phyloP scores from a whole-genome alignment of 345 rosid species.

The Theobroma cacao region DNA sequence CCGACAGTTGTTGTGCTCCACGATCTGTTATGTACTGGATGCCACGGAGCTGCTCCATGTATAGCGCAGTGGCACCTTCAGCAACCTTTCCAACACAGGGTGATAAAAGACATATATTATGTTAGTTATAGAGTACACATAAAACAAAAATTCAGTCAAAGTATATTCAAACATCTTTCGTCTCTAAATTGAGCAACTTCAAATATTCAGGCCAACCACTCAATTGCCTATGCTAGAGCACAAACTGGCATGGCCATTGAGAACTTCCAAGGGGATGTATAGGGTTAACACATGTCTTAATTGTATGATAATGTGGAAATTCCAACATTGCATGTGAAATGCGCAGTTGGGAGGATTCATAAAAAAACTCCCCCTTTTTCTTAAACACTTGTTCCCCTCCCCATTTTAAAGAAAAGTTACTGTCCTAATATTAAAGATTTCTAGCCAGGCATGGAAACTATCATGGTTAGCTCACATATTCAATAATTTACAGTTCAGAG shows the following conservation, averaged over 20 bases:
- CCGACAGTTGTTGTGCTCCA: constrained; percentile 90
- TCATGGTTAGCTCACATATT: background rate
- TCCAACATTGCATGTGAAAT: too few relatives aligned
- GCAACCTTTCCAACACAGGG: constrained; percentile 55
- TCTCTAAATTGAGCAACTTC: too few relatives aligned
- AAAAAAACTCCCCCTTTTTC: too few relatives aligned
- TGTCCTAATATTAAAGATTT: background rate
- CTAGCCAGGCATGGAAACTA: background rate
- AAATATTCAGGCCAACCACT: too few relatives aligned
- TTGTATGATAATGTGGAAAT: too few relatives aligned
- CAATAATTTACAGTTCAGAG: background rate
- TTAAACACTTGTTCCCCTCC: background rate
- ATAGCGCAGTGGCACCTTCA: constrained; percentile 89
- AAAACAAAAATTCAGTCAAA: background rate
- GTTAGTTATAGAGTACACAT: background rate
- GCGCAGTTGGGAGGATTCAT: too few relatives aligned
- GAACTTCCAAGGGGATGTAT: too few relatives aligned
- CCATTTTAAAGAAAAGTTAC: too few relatives aligned
- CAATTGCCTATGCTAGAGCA: too few relatives aligned
- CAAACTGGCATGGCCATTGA: too few relatives aligned
- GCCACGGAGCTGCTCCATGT: constrained; percentile 92
- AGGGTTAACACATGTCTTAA: too few relatives aligned
- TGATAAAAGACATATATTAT: background rate
- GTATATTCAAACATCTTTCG: background rate
- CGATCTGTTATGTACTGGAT: constrained; percentile 83